Conservation (phyloP, 768 basidiomycete genomes). For the Phanerochaete sordida region DNA sequence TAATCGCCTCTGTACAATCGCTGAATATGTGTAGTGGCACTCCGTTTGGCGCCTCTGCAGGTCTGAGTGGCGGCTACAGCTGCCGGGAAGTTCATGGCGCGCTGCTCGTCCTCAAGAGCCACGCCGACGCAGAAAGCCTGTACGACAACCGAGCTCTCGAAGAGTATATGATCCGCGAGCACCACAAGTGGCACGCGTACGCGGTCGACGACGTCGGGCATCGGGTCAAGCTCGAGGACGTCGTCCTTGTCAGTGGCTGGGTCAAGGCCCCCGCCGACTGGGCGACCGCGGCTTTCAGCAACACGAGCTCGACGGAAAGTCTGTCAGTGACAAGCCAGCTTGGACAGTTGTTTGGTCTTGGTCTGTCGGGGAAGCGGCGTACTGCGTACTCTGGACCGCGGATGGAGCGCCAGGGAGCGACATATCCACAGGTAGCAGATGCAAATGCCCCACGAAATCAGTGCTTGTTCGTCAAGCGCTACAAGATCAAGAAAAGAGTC, state of each 20-base stretch:
- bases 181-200: not conserved
- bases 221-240: not conserved
- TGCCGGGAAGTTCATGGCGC: not conserved
- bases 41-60: no score
- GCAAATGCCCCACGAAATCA: not conserved
- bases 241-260: not conserved
- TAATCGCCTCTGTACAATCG: no score
- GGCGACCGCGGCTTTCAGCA: not conserved
- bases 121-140: not conserved
- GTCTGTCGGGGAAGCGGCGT: no score
- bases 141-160: not conserved
- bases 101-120: not conserved
- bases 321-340: not conserved
- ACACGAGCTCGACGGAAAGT: not conserved
- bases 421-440: not conserved
- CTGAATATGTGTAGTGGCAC: no score
- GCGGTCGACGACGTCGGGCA: not conserved
- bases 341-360: not conserved
- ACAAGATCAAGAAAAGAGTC: not conserved
- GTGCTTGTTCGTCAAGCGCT: not conserved
- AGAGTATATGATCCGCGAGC: not conserved
- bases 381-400: not conserved
- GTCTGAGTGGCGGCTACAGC: not conserved
- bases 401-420: not conserved
- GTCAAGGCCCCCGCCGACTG: not conserved